A percentile compares a stretch with the other conserved stretches of the same genome.
Conservation (phyloP, 495 filamentous ascomycete genomes). For the Penicillium paradoxum region DNA sequence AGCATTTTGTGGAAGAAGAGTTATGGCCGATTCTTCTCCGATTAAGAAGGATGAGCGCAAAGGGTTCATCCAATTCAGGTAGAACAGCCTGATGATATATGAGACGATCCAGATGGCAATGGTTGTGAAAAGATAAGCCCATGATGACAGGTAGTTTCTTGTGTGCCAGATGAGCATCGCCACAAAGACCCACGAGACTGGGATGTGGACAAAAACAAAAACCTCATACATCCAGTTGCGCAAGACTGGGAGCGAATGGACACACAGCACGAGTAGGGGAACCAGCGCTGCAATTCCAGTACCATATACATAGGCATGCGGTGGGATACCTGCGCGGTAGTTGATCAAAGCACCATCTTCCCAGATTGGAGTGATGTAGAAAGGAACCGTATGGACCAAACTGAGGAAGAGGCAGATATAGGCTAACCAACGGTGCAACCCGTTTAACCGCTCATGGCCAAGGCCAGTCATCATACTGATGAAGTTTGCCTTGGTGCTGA, state of each 20-base stretch:
- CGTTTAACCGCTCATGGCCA: constrained; percentile 86
- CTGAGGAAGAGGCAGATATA: constrained; percentile 81
- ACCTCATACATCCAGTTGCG: constrained; percentile 69
- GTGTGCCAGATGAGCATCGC: constrained; percentile 94
- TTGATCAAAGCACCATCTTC: constrained; percentile 64
- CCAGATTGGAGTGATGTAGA: constrained; percentile 83
- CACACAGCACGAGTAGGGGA: constrained; percentile 72
- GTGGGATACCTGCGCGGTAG: constrained; percentile 60
- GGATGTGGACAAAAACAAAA: constrained; percentile 76
- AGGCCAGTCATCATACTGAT: constrained; percentile 84
- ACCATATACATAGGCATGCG: constrained; percentile 68
- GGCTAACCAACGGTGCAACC: constrained; percentile 89
- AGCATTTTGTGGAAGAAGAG: constrained; percentile 82
- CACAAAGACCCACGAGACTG: constrained; percentile 73
- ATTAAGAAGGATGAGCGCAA: constrained; percentile 69
- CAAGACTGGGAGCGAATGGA: constrained; percentile 72
- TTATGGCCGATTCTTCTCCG: constrained; percentile 83
- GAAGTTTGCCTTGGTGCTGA: constrained; percentile 87
- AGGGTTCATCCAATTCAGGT: constrained; percentile 83
- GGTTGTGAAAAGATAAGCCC: constrained; percentile 84
- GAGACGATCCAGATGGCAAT: constrained; percentile 71
- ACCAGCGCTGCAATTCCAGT: constrained; percentile 83
- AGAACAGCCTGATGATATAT: constrained; percentile 60
- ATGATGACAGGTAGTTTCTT: constrained; percentile 85
- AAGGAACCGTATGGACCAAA: constrained; percentile 79